phyloP scores from a whole-genome alignment of 108 stramenopile genomes.

The Discostella stelligeroides region DNA sequence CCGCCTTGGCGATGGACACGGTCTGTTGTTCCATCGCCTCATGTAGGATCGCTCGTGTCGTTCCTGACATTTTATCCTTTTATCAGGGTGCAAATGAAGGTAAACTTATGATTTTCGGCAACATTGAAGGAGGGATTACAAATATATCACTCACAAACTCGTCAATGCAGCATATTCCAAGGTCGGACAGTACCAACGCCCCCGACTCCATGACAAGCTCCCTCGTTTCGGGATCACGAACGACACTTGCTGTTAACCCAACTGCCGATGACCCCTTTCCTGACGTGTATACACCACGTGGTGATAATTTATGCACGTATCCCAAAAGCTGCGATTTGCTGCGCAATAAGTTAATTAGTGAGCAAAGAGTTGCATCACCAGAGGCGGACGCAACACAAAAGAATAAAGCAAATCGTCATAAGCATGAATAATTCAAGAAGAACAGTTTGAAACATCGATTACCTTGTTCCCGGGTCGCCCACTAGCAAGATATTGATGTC shows the following conservation, averaged over 20 bases:
- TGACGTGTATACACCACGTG: conserved; percentile 98
- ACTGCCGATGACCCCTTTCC: conserved; percentile 98
- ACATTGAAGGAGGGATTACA: conserved; percentile 12
- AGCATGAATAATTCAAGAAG: too few species aligned
- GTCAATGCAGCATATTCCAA: conserved; percentile 98
- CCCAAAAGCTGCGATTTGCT: conserved; percentile 97
- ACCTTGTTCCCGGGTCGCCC: conserved; percentile 98
- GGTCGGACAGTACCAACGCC: conserved; percentile 96
- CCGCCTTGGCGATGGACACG: conserved; percentile 97
- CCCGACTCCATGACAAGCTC: conserved; percentile 98
- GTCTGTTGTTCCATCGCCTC: conserved; percentile 99
- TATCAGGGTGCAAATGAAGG: too few species aligned
- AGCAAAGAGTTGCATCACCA: too few species aligned
- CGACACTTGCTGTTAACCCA: conserved; percentile 98
- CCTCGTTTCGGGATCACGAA: conserved; percentile 97
- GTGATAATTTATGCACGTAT: conserved; percentile 96
- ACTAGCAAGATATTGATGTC: conserved; percentile 98
- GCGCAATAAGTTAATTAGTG: too few species aligned
- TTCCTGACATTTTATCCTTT: conserved; percentile 98
- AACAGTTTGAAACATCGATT: too few species aligned
- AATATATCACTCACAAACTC: conserved; percentile 69
- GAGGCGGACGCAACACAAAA: too few species aligned
- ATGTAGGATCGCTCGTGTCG: conserved; percentile 97
- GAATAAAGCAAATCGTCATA: too few species aligned
- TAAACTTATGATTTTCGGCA: too few species aligned